phyloP scores from a whole-genome alignment of 1,284 basidiomycete species.

The Cutaneotrichosporon spelunceum region DNA sequence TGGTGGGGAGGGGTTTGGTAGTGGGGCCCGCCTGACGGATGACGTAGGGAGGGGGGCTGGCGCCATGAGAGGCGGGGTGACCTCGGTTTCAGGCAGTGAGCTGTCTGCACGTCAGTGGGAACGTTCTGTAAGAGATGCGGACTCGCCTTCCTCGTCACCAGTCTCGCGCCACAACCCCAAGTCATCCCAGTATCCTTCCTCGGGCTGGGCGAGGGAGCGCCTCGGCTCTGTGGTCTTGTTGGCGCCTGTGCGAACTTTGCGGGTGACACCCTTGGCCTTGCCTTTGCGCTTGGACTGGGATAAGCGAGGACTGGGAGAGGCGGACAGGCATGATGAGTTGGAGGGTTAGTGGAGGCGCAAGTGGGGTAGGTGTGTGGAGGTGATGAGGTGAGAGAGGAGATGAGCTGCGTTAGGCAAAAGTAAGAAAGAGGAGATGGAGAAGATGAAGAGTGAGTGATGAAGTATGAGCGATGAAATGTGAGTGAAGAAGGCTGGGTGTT shows the following conservation, averaged over 20 bases:
- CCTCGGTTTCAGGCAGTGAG: neutral
- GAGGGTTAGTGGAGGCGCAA: neutral
- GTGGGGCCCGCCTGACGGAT: too few species aligned
- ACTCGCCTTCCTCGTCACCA: neutral
- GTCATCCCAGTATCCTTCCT: constrained; percentile 17
- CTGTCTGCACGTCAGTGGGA: neutral
- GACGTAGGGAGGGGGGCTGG: too few species aligned
- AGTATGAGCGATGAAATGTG: too few species aligned
- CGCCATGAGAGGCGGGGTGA: neutral
- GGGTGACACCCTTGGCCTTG: neutral
- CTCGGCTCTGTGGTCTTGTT: neutral
- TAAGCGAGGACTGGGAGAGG: neutral
- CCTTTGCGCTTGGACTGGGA: neutral
- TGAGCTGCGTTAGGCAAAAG: too few species aligned
- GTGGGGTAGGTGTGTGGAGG: neutral
- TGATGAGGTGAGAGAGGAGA: neutral
- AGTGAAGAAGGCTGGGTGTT: too few species aligned
- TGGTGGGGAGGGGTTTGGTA: neutral
- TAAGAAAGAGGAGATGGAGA: neutral
- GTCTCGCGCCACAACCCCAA: constrained; percentile 1
- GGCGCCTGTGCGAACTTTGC: neutral
- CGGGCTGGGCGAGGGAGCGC: constrained; percentile 1
- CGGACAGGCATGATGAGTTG: neutral
- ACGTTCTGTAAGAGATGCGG: neutral
- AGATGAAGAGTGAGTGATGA: neutral